Conservation (phyloP, 2,329 filamentous ascomycete species). For the Phialophora chinensis region DNA sequence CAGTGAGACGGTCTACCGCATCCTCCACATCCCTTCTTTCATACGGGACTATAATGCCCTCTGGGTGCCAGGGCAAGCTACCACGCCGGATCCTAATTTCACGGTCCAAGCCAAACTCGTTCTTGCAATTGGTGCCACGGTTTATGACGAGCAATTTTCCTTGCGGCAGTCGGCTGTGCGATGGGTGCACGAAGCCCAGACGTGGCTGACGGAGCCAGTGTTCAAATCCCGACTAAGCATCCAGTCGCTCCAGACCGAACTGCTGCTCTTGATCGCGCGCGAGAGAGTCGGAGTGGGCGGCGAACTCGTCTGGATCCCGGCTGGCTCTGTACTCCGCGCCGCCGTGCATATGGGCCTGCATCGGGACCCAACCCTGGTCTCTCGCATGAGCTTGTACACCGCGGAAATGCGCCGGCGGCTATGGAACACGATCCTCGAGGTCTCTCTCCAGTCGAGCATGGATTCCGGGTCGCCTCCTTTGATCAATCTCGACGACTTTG, state of each 20-base stretch:
- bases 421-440: slow-evolving; percentile 47
- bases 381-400: background rate
- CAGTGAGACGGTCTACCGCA: slow-evolving; percentile 42
- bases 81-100: background rate
- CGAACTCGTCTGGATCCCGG: background rate
- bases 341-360: background rate
- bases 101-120: background rate
- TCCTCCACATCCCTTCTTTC: slow-evolving; percentile 45
- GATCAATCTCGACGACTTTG: slow-evolving; percentile 43
- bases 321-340: background rate
- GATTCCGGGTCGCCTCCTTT: slow-evolving; percentile 43
- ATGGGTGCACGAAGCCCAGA: background rate
- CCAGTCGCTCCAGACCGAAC: background rate
- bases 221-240: background rate
- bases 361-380: background rate
- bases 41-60: slow-evolving; percentile 41
- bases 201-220: background rate
- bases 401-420: slow-evolving; percentile 41
- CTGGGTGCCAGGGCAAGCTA: background rate
- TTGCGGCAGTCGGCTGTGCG: background rate
- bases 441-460: slow-evolving; percentile 44
- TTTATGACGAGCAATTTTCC: background rate
- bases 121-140: background rate
- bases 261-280: background rate
- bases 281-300: background rate